These are phyloP conservation scores for Candida montana DNA, from an alignment of 805 yeast genomes.

Conservation along the genomic window DNA sequence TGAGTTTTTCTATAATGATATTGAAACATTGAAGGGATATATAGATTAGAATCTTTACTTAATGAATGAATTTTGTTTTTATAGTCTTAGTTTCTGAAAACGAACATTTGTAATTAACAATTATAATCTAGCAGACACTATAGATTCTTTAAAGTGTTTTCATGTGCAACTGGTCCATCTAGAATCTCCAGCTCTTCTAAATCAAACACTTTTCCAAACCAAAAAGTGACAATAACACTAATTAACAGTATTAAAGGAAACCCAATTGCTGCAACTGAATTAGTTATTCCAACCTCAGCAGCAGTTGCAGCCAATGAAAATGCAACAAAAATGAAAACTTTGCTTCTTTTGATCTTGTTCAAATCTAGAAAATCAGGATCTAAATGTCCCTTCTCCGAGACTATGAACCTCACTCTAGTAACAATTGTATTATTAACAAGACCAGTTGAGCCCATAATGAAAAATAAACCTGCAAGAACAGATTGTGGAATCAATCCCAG, in stretches of 20 bases:
- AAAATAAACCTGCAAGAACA: slow-evolving; percentile 86
- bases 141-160: slow-evolving; percentile 45
- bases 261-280: slow-evolving; percentile 88
- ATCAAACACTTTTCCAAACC: slow-evolving; percentile 61
- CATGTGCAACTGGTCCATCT: slow-evolving; percentile 63
- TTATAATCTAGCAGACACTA: slow-evolving; percentile 1
- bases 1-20: slow-evolving; percentile 48
- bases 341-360: slow-evolving; percentile 27
- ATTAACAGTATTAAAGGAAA: slow-evolving; percentile 79
- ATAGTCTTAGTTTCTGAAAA: no score
- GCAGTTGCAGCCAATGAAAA: slow-evolving; percentile 65
- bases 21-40: slow-evolving; percentile 30
- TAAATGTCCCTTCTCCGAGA: slow-evolving; percentile 29
- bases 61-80: no score
- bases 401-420: slow-evolving; percentile 54
- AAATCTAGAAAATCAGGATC: slow-evolving; percentile 20
- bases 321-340: slow-evolving; percentile 46
- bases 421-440: slow-evolving; percentile 62
- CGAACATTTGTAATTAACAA: no score
- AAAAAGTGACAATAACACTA: slow-evolving; percentile 60
- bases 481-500: slow-evolving; percentile 88
- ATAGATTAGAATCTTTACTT: slow-evolving; percentile 9
- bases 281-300: slow-evolving; percentile 79
- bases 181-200: slow-evolving; percentile 52
- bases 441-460: slow-evolving; percentile 88